Percentiles rank a stretch among this genome's conserved stretches.
phyloP scores from a whole-genome alignment of 177 flowering plant species.

The Tripterygium wilfordii region DNA sequence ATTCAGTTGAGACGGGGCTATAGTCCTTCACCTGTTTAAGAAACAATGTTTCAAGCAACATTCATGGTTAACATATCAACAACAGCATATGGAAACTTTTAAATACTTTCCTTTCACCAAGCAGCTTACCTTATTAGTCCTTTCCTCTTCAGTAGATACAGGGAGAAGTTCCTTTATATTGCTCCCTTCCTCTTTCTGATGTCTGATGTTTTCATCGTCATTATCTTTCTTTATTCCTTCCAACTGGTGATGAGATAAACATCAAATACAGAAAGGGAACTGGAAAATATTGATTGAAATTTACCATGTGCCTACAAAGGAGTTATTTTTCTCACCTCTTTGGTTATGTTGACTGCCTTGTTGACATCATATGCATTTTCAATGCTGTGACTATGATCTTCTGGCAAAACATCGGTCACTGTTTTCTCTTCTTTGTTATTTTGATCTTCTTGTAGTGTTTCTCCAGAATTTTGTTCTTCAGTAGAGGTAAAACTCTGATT shows the following conservation, averaged over 20 bases:
- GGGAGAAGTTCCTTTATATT: neutral
- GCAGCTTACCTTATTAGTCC: conserved; percentile 15
- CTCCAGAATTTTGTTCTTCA: conserved; percentile 1
- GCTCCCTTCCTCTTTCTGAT: conserved; percentile 1
- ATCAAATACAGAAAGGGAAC: neutral
- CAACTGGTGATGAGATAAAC: conserved; percentile 4
- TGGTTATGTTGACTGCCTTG: conserved; percentile 5
- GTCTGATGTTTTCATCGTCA: conserved; percentile 8
- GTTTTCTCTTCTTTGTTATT: conserved; percentile 6
- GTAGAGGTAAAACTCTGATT: conserved; percentile 4
- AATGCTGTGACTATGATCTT: conserved; percentile 2
- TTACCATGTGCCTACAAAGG: neutral
- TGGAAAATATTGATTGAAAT: neutral
- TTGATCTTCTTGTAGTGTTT: conserved; percentile 9
- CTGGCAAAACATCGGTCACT: conserved; percentile 3
- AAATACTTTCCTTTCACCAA: no score
- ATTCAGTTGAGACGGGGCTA: neutral
- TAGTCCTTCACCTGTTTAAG: conserved; percentile 8
- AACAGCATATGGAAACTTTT: neutral
- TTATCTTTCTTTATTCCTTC: conserved; percentile 10
- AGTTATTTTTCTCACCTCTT: conserved; percentile 11
- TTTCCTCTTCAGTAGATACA: conserved; percentile 7
- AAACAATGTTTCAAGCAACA: neutral
- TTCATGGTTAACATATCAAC: neutral
- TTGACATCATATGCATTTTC: conserved; percentile 11